phyloP scores from a whole-genome alignment of 768 basidiomycete species.

The Psilocybe sp. region DNA sequence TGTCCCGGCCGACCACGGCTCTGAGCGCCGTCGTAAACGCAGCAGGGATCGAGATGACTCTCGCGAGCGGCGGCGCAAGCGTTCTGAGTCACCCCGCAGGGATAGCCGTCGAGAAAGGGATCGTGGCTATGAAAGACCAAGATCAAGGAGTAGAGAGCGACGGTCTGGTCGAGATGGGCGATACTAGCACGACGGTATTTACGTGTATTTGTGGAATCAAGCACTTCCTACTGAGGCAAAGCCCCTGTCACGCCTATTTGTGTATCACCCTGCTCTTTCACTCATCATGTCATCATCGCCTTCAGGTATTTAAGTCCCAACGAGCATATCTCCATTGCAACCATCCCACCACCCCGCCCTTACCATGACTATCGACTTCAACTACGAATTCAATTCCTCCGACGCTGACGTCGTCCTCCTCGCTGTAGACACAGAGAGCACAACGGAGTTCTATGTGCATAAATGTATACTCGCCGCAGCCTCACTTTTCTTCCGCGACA shows the following conservation, averaged over 20 bases:
- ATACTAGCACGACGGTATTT: constrained; percentile 14
- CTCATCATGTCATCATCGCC: too few relatives aligned
- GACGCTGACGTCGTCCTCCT: constrained; percentile 25
- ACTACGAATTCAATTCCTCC: constrained; percentile 32
- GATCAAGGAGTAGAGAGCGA: constrained; percentile 26
- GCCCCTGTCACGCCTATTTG: too few relatives aligned
- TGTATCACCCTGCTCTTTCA: too few relatives aligned
- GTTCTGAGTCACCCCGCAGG: constrained; percentile 34
- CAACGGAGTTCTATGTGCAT: constrained; percentile 58
- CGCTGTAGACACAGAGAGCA: constrained; percentile 23
- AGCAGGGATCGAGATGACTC: constrained; percentile 49
- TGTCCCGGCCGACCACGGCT: constrained; percentile 38
- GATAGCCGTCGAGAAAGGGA: constrained; percentile 26
- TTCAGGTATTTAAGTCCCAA: background rate
- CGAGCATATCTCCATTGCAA: background rate
- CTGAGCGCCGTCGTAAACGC: constrained; percentile 42
- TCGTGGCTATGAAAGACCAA: constrained; percentile 16
- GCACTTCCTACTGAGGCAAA: background rate
- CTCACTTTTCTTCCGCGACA: constrained; percentile 66
- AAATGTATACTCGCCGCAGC: constrained; percentile 58
- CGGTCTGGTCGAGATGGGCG: constrained; percentile 20
- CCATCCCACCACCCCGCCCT: background rate
- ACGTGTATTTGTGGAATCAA: constrained; percentile 12
- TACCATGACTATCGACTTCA: constrained; percentile 3
- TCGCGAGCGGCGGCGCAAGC: constrained; percentile 29